Base-by-base conservation (phyloP, 805 yeast species). In the Metschnikowia vanudenii region DNA sequence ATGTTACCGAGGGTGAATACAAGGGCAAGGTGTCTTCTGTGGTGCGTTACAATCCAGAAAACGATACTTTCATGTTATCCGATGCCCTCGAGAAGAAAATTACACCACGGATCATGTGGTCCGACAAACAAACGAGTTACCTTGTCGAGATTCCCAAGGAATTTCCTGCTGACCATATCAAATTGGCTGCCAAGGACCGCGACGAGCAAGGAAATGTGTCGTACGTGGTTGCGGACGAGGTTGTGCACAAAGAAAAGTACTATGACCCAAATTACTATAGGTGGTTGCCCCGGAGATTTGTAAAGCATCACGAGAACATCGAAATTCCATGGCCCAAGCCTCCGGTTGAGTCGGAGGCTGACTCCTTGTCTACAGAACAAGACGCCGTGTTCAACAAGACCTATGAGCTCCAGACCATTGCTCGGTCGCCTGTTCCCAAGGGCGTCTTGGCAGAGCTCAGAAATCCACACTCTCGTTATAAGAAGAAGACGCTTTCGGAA, bases 271-370 rank as follows among this genome's bases (percentile, higher is more conserved):
- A 84, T 54, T 82, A 84, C 65, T 84, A 83, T 61, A 74, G 74
- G 58, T 78, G 84, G 75, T 68, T 88, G 71, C 96, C 96, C 26
- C 80, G 79, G 49, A 80, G 98, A 65, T 79, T 81, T 55, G 88
- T 91, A 20, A 78, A 78, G 52, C 82, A 86, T 55, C 83, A 85
- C 56, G 80, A 78, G 35, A 77, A 81, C 43, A 70, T 88, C 43
- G 79, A 82, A 19, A 82, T 91, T 41, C 97, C 97, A 44, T 92
- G 96, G 96, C 97, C 97, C 32, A 77, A 79, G 56, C 91, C 94
- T 1, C 67, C 71, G 14, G 49, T 52, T 29, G 81, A 74, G 26
- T 55, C 58, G 0, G 79, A 78, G 52, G 89, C 83, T 53, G 83
- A 82, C 41, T 68, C 61, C 26, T 71, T 79, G 52, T 79, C 83